Base-by-base conservation (phyloP, 352 stramenopile genomes). In the Phytophthora palmivora region DNA sequence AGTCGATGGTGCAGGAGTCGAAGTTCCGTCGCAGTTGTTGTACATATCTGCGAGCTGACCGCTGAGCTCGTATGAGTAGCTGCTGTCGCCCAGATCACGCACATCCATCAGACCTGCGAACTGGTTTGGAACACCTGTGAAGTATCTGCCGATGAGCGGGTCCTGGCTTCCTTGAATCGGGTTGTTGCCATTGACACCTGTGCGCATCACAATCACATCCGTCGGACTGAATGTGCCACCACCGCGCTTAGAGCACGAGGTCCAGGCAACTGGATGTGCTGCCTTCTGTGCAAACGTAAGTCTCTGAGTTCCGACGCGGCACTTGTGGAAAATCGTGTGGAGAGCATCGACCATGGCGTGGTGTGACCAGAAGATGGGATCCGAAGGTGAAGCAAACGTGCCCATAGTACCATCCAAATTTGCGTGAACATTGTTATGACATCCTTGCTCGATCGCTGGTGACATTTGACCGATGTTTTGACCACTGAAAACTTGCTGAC, bases 351-450 rank as follows among this genome's bases (percentile, higher is more conserved):
- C 26, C 26, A 32, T 32, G 0, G 79, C 47, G 65, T 94, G 85
- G 47, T 90, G 79, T 5, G 81, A 91, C 68, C 70, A 94, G 61
- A 94, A 94, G n/a, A 92, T 54, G 7, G 81, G 81, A n/a, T 92
- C 85, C 0, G 70, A 32, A 0, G 83, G 76, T 43, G 81, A 78
- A 15, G 70, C 56, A 39, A 89, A 79, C 21, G 72, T 76, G 3
- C 58, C 56, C 73, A 94, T 91, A 1, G 66, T 66, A 4, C 70
- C 57, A 4, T n/a, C 70, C 1, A 92, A 44, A 41, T 64, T 72
- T n/a, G 56, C 45, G 67, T 94, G 85, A 0, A 92, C 60, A 37
- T 73, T 80, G 69, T 91, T 84, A 70, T 91, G 84, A 18, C 66
- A 70, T 8, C 77, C 78, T 2, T 65, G 42, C 38, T 93, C 79